Percentiles rank a stretch among this genome's conserved stretches.
These are phyloP conservation scores for Verticillium zaregamsianum DNA, from an alignment of 2,329 filamentous ascomycete genomes.

Conservation along the genomic window DNA sequence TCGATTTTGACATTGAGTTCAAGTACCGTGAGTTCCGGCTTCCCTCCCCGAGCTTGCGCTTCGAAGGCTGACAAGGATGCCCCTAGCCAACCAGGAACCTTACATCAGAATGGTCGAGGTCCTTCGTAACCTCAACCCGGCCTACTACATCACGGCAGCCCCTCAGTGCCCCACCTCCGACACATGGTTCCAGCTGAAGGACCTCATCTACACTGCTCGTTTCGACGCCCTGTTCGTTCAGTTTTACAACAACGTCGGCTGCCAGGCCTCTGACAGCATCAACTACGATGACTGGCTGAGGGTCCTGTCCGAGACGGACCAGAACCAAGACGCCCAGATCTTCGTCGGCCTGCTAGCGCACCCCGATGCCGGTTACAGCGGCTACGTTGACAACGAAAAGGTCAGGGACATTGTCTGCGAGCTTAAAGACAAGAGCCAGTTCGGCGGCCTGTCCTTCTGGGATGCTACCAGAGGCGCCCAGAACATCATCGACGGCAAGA, in stretches of 20 bases:
- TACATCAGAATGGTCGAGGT: constrained; percentile 33
- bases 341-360: constrained; percentile 39
- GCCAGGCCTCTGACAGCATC: constrained; percentile 29
- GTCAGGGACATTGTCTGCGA: constrained; percentile 34
- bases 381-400: constrained; percentile 28
- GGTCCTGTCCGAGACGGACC: constrained; percentile 24
- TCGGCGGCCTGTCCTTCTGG: constrained; percentile 43
- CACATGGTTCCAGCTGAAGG: constrained; percentile 25
- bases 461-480: constrained; percentile 31
- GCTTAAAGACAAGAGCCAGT: constrained; percentile 29
- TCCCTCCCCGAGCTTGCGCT: not conserved
- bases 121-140: constrained; percentile 25
- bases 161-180: constrained; percentile 36
- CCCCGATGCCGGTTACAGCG: constrained; percentile 18
- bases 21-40: constrained; percentile 20
- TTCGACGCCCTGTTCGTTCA: constrained; percentile 42
- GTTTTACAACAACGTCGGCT: constrained; percentile 44
- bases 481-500: constrained; percentile 27
- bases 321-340: constrained; percentile 37
- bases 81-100: constrained; percentile 23
- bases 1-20: constrained; percentile 37
- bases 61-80: constrained; percentile 8
- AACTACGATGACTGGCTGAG: constrained; percentile 39
- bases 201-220: constrained; percentile 32
- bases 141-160: constrained; percentile 35